Evolutionary conservation across 2,329 filamentous ascomycete genomes (phyloP).

Genomic region (Paracoccidioides brasiliensis): DNA sequence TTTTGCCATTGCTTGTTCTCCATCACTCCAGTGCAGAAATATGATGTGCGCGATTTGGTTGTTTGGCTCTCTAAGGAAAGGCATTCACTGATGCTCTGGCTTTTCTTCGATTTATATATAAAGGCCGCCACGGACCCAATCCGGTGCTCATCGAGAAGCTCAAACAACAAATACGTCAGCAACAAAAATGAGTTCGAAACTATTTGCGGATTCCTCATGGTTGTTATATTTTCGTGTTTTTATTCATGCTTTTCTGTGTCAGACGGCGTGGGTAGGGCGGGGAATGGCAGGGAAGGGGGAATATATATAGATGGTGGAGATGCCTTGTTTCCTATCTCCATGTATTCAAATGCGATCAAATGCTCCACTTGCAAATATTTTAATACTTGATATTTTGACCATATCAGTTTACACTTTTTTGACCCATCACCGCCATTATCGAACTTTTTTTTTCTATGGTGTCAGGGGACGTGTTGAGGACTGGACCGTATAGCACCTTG

Average conservation of each 20-base stretch:
- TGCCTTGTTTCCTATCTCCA: background rate
- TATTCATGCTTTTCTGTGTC: background rate
- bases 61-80: background rate
- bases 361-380: background rate
- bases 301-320: background rate
- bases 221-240: background rate
- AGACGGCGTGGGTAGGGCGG: background rate
- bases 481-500: no score
- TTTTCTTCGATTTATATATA: background rate
- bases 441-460: background rate
- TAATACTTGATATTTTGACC: background rate
- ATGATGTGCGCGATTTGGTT: constrained; percentile 14
- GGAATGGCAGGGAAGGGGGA: background rate
- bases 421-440: no score
- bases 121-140: constrained; percentile 1
- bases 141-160: background rate
- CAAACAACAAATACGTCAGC: background rate
- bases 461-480: no score
- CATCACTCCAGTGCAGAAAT: background rate
- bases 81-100: background rate
- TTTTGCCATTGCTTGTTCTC: background rate
- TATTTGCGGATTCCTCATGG: background rate
- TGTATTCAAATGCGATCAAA: background rate
- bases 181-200: background rate
- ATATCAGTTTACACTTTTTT: no score